Percentiles rank a stretch among this genome's conserved stretches.
Evolutionary conservation across 1,284 basidiomycete genomes (phyloP).

Genomic region (Pulveroboletus sp.): DNA sequence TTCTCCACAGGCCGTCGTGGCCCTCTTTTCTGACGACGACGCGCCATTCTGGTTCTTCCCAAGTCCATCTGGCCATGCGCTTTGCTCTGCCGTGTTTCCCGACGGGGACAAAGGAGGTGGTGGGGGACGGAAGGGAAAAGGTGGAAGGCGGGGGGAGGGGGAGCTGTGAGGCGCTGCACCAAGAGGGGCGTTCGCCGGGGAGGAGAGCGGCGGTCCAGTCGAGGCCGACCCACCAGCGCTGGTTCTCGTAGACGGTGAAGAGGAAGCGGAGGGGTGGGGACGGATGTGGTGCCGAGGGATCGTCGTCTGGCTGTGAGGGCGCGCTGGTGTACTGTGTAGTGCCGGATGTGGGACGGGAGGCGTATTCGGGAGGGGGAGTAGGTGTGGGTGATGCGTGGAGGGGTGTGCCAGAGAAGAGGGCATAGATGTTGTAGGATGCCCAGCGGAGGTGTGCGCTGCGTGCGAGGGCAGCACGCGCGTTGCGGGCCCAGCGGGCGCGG

Average conservation of each 20-base stretch:
- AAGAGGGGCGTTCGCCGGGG: conserved; percentile 87
- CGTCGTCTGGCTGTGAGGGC: conserved; percentile 13
- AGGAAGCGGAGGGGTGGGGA: conserved; percentile 65
- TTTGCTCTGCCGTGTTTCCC: conserved; percentile 49
- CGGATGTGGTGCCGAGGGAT: conserved; percentile 20
- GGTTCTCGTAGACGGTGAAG: conserved; percentile 91
- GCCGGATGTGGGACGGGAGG: conserved; percentile 31
- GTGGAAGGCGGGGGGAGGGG: conserved; percentile 66
- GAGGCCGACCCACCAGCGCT: conserved; percentile 90
- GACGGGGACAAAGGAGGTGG: conserved; percentile 38
- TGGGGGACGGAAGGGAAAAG: conserved; percentile 57
- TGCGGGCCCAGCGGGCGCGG: conserved; percentile 63
- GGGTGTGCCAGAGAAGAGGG: conserved; percentile 54
- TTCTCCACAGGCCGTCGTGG: conserved; percentile 43
- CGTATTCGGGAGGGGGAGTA: conserved; percentile 39
- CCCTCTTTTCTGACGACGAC: conserved; percentile 66
- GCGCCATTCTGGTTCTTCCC: conserved; percentile 88
- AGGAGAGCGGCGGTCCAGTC: conserved; percentile 94
- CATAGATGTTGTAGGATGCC: conserved; percentile 49
- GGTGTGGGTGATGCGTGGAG: conserved; percentile 44
- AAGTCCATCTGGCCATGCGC: conserved; percentile 78
- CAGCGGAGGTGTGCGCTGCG: conserved; percentile 71
- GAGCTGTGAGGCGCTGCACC: conserved; percentile 66
- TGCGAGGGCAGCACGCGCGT: conserved; percentile 55
- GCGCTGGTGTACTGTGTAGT: conserved; percentile 35